Evolutionary conservation across 805 yeast species (phyloP).

Genomic region (Candida yuanshanica): DNA sequence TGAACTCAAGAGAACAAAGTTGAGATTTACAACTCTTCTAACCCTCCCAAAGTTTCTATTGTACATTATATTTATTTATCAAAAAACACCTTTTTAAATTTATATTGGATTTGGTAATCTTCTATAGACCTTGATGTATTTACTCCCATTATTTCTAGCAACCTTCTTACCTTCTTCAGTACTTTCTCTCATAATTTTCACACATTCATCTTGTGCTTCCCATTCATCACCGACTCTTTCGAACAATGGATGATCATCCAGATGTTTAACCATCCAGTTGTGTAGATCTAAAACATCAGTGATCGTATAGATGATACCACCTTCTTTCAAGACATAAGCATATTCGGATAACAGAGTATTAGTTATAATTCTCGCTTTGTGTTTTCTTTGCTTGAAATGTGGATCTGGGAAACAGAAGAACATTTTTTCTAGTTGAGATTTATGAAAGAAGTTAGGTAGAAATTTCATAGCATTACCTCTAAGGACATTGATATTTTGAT

Average conservation of each 20-base stretch:
- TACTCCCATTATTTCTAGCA: slow-evolving; percentile 79
- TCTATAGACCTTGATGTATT: slow-evolving; percentile 82
- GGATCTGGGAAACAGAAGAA: slow-evolving; percentile 99
- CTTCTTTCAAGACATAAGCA: slow-evolving; percentile 81
- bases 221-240: slow-evolving; percentile 73
- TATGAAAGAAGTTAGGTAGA: slow-evolving; percentile 84
- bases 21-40: not conserved
- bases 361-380: slow-evolving; percentile 93
- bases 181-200: slow-evolving; percentile 78
- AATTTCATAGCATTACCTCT: slow-evolving; percentile 98
- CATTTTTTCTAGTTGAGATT: slow-evolving; percentile 80
- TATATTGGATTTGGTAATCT: slow-evolving; percentile 57
- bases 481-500: slow-evolving; percentile 82
- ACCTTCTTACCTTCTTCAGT: slow-evolving; percentile 99
- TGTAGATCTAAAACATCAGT: slow-evolving; percentile 94
- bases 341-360: slow-evolving; percentile 85
- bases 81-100: not conserved
- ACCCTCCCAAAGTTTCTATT: not conserved
- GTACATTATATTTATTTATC: slow-evolving; percentile 3
- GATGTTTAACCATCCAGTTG: slow-evolving; percentile 92
- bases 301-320: slow-evolving; percentile 88
- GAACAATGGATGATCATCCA: slow-evolving; percentile 87
- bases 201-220: slow-evolving; percentile 79
- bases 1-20: slow-evolving; percentile 1
- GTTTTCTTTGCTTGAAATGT: slow-evolving; percentile 94